Conservation (phyloP, 768 basidiomycete species). For the Tylopilus cervinicoccineus region DNA sequence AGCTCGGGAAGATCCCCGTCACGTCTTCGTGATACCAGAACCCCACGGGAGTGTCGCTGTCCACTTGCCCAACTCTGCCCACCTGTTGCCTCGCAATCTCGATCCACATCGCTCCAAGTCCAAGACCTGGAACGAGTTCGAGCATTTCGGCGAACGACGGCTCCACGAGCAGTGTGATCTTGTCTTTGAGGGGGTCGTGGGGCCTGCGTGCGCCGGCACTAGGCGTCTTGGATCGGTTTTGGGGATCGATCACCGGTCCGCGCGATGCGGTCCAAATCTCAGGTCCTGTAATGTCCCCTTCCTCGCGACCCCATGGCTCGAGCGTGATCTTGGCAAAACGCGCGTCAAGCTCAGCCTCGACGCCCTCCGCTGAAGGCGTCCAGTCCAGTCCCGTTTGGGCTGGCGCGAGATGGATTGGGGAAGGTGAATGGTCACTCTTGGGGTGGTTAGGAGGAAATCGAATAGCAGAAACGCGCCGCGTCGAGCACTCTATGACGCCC, state of each 20-base stretch:
- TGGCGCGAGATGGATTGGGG: slow-evolving; percentile 4
- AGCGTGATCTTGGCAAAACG: slow-evolving; percentile 49
- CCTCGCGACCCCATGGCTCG: slow-evolving; percentile 49
- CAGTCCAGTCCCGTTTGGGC: slow-evolving; percentile 1
- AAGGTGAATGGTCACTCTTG: not conserved
- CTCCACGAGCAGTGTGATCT: slow-evolving; percentile 56
- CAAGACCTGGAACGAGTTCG: slow-evolving; percentile 45
- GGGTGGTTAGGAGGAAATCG: slow-evolving; percentile 33
- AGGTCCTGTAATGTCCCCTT: slow-evolving; percentile 36
- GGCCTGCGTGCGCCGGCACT: slow-evolving; percentile 17
- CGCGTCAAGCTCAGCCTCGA: slow-evolving; percentile 47
- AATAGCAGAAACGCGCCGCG: slow-evolving; percentile 52
- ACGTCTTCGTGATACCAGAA: slow-evolving; percentile 65
- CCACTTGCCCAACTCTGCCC: slow-evolving; percentile 9
- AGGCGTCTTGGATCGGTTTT: slow-evolving; percentile 9
- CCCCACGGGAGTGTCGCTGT: slow-evolving; percentile 2
- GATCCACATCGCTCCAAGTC: slow-evolving; percentile 63
- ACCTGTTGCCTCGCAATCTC: slow-evolving; percentile 48
- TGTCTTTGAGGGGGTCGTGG: slow-evolving; percentile 53
- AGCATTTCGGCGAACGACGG: slow-evolving; percentile 41
- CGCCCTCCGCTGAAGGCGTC: slow-evolving; percentile 22
- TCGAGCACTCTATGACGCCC: slow-evolving; percentile 63
- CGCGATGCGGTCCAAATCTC: slow-evolving; percentile 35
- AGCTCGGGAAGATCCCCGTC: slow-evolving; percentile 51
- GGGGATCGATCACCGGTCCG: slow-evolving; percentile 32